Evolutionary conservation across 208 protist genomes (phyloP).

Genomic region (Leishmania tropica): DNA sequence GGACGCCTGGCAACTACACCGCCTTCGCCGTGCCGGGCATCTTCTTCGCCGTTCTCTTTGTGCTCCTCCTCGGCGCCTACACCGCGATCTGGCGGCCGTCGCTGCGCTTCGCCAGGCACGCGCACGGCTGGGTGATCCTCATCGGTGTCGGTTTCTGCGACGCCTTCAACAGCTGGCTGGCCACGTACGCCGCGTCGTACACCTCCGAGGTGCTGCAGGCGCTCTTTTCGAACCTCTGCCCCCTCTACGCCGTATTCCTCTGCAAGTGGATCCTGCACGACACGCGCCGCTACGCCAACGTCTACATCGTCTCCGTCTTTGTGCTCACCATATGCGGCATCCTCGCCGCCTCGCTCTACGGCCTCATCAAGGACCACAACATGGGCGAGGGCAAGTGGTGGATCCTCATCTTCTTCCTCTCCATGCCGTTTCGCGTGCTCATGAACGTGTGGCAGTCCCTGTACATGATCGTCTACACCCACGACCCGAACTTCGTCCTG

Average conservation of each 20-base stretch:
- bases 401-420: constrained; percentile 82
- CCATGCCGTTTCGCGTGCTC: constrained; percentile 68
- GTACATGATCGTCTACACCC: constrained; percentile 88
- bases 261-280: constrained; percentile 80
- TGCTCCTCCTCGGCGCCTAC: constrained; percentile 57
- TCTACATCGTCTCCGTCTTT: constrained; percentile 61
- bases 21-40: constrained; percentile 70
- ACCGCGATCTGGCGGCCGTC: constrained; percentile 49
- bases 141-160: constrained; percentile 70
- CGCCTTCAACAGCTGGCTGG: constrained; percentile 76
- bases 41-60: constrained; percentile 67
- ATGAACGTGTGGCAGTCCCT: constrained; percentile 85
- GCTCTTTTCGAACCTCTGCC: constrained; percentile 71
- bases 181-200: constrained; percentile 76
- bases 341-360: constrained; percentile 57
- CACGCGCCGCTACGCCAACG: constrained; percentile 63
- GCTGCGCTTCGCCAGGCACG: constrained; percentile 55
- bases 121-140: constrained; percentile 51
- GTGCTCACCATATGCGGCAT: constrained; percentile 68
- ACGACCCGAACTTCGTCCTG: constrained; percentile 50
- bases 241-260: constrained; percentile 73
- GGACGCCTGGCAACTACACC: constrained; percentile 71
- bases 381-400: constrained; percentile 61
- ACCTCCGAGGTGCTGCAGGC: constrained; percentile 83
- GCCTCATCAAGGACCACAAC: constrained; percentile 41